phyloP scores from a whole-genome alignment of 2,329 filamentous ascomycete genomes.

The Zymoseptoria passerinii region DNA sequence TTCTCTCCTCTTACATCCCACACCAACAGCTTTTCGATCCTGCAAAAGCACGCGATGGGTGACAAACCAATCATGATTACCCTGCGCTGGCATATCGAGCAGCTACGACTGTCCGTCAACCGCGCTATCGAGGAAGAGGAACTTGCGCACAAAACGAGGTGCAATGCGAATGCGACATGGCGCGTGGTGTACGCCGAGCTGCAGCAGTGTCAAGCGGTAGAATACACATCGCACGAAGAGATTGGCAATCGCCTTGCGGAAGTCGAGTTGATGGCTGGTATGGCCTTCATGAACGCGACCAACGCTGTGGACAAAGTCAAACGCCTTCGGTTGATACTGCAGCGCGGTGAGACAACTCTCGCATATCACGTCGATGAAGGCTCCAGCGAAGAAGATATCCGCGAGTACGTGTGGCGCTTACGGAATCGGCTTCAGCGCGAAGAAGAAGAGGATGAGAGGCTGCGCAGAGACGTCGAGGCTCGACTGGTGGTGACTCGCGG shows the following conservation, averaged over 20 bases:
- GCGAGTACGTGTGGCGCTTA: not conserved
- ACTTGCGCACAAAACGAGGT: not conserved
- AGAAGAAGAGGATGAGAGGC: not conserved
- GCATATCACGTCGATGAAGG: not conserved
- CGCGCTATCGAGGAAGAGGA: not conserved
- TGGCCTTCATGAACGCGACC: conserved; percentile 12
- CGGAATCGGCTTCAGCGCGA: not conserved
- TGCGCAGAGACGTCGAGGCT: not conserved
- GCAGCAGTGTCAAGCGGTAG: not conserved
- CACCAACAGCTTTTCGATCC: not conserved
- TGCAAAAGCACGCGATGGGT: not conserved
- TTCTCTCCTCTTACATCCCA: not conserved
- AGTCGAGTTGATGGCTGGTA: conserved; percentile 34
- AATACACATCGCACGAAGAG: not conserved
- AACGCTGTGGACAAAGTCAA: not conserved
- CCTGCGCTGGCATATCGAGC: not conserved
- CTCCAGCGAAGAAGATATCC: not conserved
- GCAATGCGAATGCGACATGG: not conserved
- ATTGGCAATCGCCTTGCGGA: not conserved
- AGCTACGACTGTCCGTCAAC: not conserved
- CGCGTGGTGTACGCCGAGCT: not conserved
- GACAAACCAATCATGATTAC: not conserved
- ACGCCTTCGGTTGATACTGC: not conserved
- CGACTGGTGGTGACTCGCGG: not conserved
- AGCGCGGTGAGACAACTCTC: not conserved